Evolutionary conservation across 257 asterid genomes (phyloP).

Genomic region (Nicotiana sylvestris): DNA sequence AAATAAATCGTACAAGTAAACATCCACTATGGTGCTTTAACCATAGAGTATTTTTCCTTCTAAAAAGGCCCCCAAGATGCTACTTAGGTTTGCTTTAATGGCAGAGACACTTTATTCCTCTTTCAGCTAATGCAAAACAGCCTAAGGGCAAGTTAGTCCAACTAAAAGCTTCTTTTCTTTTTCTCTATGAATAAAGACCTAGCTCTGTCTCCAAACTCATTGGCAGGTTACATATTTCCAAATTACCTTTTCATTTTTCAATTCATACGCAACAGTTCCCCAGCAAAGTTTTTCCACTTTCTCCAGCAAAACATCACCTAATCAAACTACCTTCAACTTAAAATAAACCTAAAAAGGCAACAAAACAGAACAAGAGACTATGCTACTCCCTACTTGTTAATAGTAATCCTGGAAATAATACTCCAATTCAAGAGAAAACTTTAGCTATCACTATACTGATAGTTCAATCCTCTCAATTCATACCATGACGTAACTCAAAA

Average conservation of each 20-base stretch:
- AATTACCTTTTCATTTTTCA: no score
- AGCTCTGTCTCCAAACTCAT: not conserved
- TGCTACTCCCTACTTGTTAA: no score
- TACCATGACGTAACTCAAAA: not conserved
- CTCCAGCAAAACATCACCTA: no score
- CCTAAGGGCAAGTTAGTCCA: not conserved
- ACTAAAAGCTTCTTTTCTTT: not conserved
- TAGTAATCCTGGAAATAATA: no score
- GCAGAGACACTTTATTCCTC: not conserved
- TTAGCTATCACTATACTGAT: not conserved
- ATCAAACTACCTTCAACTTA: not conserved
- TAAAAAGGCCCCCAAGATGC: no score
- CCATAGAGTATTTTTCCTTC: no score
- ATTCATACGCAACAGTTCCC: not conserved
- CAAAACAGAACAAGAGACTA: no score
- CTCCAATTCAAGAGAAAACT: no score
- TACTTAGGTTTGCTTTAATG: no score
- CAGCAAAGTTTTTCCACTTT: not conserved
- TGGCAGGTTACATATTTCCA: not conserved
- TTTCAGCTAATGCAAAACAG: not conserved
- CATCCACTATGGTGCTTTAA: no score
- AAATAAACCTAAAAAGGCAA: no score
- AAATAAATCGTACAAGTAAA: no score
- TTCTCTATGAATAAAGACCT: not conserved
- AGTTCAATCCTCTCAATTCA: not conserved